Base-by-base conservation (phyloP, 108 stramenopile genomes). In the Epipyxis sp. region DNA sequence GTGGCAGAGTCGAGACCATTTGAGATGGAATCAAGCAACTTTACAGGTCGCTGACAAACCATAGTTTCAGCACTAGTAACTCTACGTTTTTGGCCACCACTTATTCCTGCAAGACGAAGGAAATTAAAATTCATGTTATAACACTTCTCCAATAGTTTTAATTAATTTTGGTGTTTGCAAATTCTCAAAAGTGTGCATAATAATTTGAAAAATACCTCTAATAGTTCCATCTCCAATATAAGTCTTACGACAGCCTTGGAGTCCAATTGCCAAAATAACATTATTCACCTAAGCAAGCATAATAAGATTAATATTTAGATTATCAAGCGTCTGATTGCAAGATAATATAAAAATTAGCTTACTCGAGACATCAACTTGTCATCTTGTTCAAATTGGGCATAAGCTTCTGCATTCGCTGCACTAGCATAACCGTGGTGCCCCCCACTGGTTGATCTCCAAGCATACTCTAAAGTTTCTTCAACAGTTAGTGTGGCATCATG, bases 11-110 rank as follows among this genome's bases (percentile, higher is more conserved):
- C 93, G 37, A 94, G 84, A 6, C 93, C 93, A 6, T 89, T 92
- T 44, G 86, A 84, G 35, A 92, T 90, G 71, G 87, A 86, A 78
- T 93, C 91, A 54, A 79, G 58, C 43, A 90, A 84, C 29, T 83
- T 50, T 35, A 88, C 77, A 25, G 79, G 84, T 43, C 59, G 59
- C 0, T 54, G 59, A 25, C 74, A 71, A 40, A 81, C 79, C 40
- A 86, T 76, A 90, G 92, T 92, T 74, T 95, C 95, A 3, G 85
- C 91, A 1, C 92, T 84, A 34, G 93, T 93, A 30, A 94, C 92
- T 29, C 95, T 91, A 59, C 91, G 90, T 83, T 88, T 90, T 79
- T 95, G 88, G 2, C 94, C 94, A 2, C 94, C 93, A 44, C 82
- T 84, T 27, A 95, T n/a, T n/a, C n/a, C n/a, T n/a, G n/a, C n/a